Evolutionary conservation across 2,329 filamentous ascomycete genomes (phyloP), one percentile per base, ranked within the genome.

Genomic region (Fusarium cicatricum): DNA sequence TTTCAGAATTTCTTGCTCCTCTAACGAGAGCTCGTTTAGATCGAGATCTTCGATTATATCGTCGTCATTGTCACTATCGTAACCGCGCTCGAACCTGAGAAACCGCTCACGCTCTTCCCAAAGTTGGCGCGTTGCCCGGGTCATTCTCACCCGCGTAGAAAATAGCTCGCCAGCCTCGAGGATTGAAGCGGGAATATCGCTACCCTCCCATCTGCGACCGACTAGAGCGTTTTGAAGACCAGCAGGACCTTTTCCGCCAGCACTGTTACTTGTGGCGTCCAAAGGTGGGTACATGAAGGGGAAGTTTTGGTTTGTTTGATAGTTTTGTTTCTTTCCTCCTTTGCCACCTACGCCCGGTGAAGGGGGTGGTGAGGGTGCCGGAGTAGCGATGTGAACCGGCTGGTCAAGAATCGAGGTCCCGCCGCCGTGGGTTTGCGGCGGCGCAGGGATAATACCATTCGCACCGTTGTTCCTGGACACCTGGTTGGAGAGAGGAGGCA

Each of bases 271-370:
- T 19, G 87, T 89, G 58, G 88, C 89, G 74, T 97, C 94, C 15
- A 97, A 79, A 1, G 95, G 95, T 2, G 95, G 95, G 66, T 99
- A 99, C 78, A 99, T 87, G 71, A 99, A 98, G 0, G 95, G 95
- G 63, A 99, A 98, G 71, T 97, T 95, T 68, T 99, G 95, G 70
- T 99, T 99, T 0, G 95, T 99, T 74, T 99, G 95, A 69, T 99
- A 99, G 66, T 98, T 99, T 70, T 99, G 95, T 72, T 99, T 99
- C 80, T 99, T 99, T 1, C 90, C 93, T 46, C 90, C 91, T 74
- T 98, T 99, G 0, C 92, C 92, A 21, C 92, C 93, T 29, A 89
- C 89, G 10, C 80, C 83, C 1, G 95, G 95, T 1, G 94, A 97
- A 1, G 95, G 95, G 0, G 95, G 95, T 19, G 95, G 95, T 0